Evolutionary conservation across 306 rosid genomes (phyloP).

Genomic region (Lathyrus aphaca): DNA sequence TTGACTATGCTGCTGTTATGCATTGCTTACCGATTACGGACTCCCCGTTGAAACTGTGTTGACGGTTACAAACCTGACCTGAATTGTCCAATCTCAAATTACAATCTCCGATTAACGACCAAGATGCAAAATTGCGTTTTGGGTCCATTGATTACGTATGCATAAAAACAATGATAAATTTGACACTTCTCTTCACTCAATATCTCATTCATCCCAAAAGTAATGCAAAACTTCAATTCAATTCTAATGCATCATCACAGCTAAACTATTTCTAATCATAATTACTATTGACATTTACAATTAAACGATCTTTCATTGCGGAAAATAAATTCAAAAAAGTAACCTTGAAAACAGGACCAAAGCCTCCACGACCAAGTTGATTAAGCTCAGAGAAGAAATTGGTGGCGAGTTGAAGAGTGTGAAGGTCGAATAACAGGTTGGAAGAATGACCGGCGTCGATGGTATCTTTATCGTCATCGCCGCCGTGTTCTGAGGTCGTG

Average conservation of each 20-base stretch:
- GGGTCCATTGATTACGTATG: too few species aligned
- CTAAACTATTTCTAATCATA: too few species aligned
- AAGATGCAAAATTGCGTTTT: too few species aligned
- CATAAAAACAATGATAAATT: neutral
- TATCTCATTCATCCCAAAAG: constrained; percentile 4
- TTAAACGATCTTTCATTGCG: too few species aligned
- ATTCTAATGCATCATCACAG: neutral
- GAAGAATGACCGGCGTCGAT: constrained; percentile 37
- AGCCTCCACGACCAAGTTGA: constrained; percentile 92
- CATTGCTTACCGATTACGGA: too few species aligned
- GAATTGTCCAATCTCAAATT: too few species aligned
- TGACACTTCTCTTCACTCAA: neutral
- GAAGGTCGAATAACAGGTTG: constrained; percentile 61
- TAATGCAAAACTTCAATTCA: neutral
- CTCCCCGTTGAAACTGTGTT: too few species aligned
- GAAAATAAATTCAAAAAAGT: neutral
- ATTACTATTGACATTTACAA: too few species aligned
- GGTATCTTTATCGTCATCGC: constrained; percentile 20
- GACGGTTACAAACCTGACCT: too few species aligned
- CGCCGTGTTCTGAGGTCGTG: constrained; percentile 10
- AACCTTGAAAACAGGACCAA: constrained; percentile 92
- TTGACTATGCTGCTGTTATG: too few species aligned
- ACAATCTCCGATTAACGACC: too few species aligned
- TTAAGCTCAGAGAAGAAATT: constrained; percentile 70
- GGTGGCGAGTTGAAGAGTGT: constrained; percentile 72